Conservation (phyloP, 805 yeast species). For the Suhomyces kilbournensis region DNA sequence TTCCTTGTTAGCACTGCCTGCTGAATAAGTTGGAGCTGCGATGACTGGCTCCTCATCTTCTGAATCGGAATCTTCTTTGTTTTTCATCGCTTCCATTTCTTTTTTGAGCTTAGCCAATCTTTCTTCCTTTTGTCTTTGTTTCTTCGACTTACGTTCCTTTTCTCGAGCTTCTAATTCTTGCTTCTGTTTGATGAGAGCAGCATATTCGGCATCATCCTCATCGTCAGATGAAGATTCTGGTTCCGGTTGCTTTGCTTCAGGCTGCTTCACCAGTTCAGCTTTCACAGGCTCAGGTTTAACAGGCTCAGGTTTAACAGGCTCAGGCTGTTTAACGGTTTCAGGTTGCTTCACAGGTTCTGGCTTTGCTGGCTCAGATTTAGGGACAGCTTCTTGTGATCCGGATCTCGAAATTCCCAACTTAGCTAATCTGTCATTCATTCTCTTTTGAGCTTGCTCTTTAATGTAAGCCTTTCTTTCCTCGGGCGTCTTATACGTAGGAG, state of each 20-base stretch:
- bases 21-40: constrained; percentile 20
- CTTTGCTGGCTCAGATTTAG: constrained; percentile 2
- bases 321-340: neutral
- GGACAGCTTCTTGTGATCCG: constrained; percentile 12
- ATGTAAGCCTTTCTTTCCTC: constrained; percentile 76
- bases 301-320: neutral
- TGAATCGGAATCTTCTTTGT: constrained; percentile 34
- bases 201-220: constrained; percentile 47
- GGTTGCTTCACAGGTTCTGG: neutral
- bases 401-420: constrained; percentile 65
- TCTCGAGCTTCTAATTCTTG: constrained; percentile 44
- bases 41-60: constrained; percentile 23
- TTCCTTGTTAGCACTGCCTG: constrained; percentile 11
- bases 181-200: constrained; percentile 44
- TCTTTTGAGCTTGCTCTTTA: constrained; percentile 69
- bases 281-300: neutral
- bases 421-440: constrained; percentile 84
- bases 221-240: constrained; percentile 22
- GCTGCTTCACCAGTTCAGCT: neutral
- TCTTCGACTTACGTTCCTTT: constrained; percentile 44
- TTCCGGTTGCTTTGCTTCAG: constrained; percentile 1
- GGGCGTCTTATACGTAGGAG: constrained; percentile 38
- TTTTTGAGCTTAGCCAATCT: constrained; percentile 54
- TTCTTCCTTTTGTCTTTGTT: constrained; percentile 58
- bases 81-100: constrained; percentile 55